Percentiles rank a stretch among this genome's conserved stretches.
Evolutionary conservation across 1,284 basidiomycete genomes (phyloP).

Genomic region (Leucocoprinus gongylophorus): DNA sequence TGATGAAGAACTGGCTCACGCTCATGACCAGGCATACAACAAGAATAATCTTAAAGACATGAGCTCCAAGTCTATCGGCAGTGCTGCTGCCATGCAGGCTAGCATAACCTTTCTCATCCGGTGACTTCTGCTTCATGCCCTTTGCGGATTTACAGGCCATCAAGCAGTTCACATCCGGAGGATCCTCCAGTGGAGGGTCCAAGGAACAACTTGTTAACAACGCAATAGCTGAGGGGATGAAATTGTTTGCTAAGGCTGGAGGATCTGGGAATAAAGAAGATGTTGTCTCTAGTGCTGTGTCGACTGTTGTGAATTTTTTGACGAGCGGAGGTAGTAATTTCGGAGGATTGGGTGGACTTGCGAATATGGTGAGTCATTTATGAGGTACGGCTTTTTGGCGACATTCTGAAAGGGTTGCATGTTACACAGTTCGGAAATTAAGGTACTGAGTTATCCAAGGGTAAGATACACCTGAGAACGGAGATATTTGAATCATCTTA

Average conservation of each 20-base stretch:
- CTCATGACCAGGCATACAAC: slow-evolving; percentile 57
- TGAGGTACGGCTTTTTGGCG: no score
- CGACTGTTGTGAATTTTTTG: slow-evolving; percentile 78
- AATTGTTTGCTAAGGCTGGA: slow-evolving; percentile 65
- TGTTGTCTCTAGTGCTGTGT: slow-evolving; percentile 73
- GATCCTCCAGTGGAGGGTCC: slow-evolving; percentile 37
- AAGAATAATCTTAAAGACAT: slow-evolving; percentile 44
- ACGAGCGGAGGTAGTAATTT: slow-evolving; percentile 54
- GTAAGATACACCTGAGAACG: no score
- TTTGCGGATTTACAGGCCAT: slow-evolving; percentile 35
- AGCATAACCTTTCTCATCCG: slow-evolving; percentile 4
- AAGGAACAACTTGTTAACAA: slow-evolving; percentile 66
- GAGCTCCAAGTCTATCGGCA: slow-evolving; percentile 55
- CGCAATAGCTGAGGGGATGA: slow-evolving; percentile 75
- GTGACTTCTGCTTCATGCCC: neutral
- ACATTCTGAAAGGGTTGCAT: no score
- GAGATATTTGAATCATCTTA: no score
- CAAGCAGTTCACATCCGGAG: slow-evolving; percentile 53
- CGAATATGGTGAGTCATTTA: slow-evolving; percentile 43
- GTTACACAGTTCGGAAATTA: no score
- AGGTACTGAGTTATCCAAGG: no score
- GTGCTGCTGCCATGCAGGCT: slow-evolving; percentile 74
- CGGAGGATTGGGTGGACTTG: slow-evolving; percentile 53
- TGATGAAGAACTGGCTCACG: slow-evolving; percentile 55
- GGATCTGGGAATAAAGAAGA: slow-evolving; percentile 75